Evolutionary conservation across 2,329 filamentous ascomycete genomes (phyloP).

Genomic region (Colletotrichum spaethianum): DNA sequence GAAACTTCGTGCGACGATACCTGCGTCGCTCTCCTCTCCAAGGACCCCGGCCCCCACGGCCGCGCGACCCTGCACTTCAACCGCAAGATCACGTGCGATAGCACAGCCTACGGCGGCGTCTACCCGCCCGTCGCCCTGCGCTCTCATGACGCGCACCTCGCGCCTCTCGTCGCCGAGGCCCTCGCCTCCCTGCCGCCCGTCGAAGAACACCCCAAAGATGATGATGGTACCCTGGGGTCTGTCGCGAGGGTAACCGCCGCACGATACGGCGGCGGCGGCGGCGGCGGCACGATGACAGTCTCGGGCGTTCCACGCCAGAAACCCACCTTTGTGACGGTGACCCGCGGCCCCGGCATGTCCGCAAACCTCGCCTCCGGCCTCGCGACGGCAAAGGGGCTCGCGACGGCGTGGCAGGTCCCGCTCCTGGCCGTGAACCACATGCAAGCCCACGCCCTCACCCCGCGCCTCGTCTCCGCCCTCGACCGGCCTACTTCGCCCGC

Average conservation of each 20-base stretch:
- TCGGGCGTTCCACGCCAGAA: slow-evolving; percentile 51
- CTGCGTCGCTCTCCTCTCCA: slow-evolving; percentile 85
- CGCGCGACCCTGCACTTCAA: slow-evolving; percentile 80
- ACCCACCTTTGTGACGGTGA: slow-evolving; percentile 90
- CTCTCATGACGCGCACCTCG: slow-evolving; percentile 82
- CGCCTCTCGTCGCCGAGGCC: slow-evolving; percentile 76
- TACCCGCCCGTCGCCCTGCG: slow-evolving; percentile 82
- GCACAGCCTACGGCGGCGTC: slow-evolving; percentile 81
- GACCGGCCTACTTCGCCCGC: slow-evolving; percentile 43
- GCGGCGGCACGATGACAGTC: slow-evolving; percentile 38
- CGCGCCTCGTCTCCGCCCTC: slow-evolving; percentile 80
- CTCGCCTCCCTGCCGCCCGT: slow-evolving; percentile 64
- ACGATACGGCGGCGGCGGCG: neutral
- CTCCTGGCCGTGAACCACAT: slow-evolving; percentile 94
- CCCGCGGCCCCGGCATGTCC: slow-evolving; percentile 90
- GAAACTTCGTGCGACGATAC: slow-evolving; percentile 95
- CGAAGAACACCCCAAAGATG: slow-evolving; percentile 5
- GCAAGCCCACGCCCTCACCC: slow-evolving; percentile 95
- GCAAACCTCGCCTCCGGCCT: slow-evolving; percentile 84
- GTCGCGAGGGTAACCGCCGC: no score
- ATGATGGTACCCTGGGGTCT: neutral
- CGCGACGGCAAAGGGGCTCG: slow-evolving; percentile 88
- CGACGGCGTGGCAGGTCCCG: slow-evolving; percentile 86
- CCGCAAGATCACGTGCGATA: slow-evolving; percentile 85
- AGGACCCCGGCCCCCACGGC: slow-evolving; percentile 49